Conservation (phyloP, 2,329 filamentous ascomycete species). For the Fusarium sp. region DNA sequence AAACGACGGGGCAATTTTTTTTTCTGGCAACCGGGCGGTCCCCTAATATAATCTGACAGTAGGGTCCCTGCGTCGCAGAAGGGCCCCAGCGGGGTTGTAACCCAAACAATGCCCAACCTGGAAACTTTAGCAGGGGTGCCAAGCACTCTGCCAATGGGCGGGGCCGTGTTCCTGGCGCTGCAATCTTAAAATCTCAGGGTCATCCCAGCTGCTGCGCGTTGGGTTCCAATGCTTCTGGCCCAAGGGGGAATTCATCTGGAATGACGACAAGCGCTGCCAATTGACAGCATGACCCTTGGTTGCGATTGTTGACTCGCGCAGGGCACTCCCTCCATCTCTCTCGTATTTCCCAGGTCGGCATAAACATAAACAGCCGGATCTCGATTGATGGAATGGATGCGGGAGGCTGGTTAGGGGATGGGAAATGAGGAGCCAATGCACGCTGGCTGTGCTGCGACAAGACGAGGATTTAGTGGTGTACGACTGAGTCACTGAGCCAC, state of each 20-base stretch:
- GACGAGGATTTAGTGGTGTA: slow-evolving; percentile 2
- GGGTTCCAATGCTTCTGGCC: slow-evolving; percentile 30
- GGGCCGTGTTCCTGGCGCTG: slow-evolving; percentile 17
- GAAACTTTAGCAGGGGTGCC: slow-evolving; percentile 24
- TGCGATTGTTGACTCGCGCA: not conserved
- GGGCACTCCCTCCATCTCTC: not conserved
- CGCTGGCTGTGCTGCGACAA: not conserved
- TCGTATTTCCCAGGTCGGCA: not conserved
- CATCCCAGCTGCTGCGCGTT: slow-evolving; percentile 31
- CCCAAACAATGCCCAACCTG: slow-evolving; percentile 36
- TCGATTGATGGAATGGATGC: slow-evolving; percentile 28
- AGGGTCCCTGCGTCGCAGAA: slow-evolving; percentile 14
- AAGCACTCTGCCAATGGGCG: slow-evolving; percentile 21
- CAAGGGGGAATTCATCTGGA: slow-evolving; percentile 24
- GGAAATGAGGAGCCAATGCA: not conserved
- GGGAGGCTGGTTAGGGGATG: not conserved
- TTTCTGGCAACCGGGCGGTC: not conserved
- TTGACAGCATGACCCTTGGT: slow-evolving; percentile 2
- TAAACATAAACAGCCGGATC: slow-evolving; percentile 8
- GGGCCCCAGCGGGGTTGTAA: slow-evolving; percentile 20
- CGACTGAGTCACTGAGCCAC: slow-evolving; percentile 18
- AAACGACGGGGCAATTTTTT: not conserved
- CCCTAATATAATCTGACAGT: slow-evolving; percentile 28
- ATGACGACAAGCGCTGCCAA: slow-evolving; percentile 6
- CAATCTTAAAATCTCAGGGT: slow-evolving; percentile 41